Evolutionary conservation across 345 rosid genomes (phyloP), one percentile per base, ranked within the genome.

Genomic region (Populus alba): DNA sequence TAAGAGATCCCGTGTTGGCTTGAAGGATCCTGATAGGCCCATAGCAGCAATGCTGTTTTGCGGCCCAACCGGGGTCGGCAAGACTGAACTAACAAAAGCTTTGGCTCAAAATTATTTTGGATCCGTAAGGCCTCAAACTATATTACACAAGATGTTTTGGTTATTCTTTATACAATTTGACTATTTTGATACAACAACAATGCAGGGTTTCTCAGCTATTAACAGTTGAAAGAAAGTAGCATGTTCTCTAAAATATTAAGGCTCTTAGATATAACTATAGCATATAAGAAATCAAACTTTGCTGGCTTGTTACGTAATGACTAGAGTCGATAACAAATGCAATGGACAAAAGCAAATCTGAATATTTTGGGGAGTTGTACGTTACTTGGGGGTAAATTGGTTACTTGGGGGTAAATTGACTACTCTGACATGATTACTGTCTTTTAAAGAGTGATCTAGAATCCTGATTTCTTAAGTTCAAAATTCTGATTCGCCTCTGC

Each of bases 31-130:
- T 11, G 88, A 88, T 76, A 88, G 99, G 80, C 99, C 99, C 49
- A 92, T 91, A 66, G 97, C 99, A 1, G 95, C 98, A 53, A 91
- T 96, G 97, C 91, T 96, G 71, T 96, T 96, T 74, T 96, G 99
- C 81, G 99, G 99, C 65, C 99, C 98, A 51, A 96, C 99, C 37
- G 99, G 99, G 59, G 98, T 96, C 71, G 99, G 99, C 35, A 96
- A 96, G 87, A 96, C 99, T 27, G 98, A 96, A 79, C 89, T 96
- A 81, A 82, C 97, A 47, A 96, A 92, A 87, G 94, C 99, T 77
- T 74, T 96, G 75, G 98, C 99, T 51, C 91, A 88, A 53, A 79
- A 90, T 77, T 92, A 96, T 78, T 96, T 96, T 76, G 98, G 98
- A 69, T 94, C 98, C 80, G 99, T 96, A 86, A 80, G 92, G 66